Percentiles rank a stretch among this genome's conserved stretches.
Conservation (phyloP, 345 rosid genomes). For the Dimocarpus longan region DNA sequence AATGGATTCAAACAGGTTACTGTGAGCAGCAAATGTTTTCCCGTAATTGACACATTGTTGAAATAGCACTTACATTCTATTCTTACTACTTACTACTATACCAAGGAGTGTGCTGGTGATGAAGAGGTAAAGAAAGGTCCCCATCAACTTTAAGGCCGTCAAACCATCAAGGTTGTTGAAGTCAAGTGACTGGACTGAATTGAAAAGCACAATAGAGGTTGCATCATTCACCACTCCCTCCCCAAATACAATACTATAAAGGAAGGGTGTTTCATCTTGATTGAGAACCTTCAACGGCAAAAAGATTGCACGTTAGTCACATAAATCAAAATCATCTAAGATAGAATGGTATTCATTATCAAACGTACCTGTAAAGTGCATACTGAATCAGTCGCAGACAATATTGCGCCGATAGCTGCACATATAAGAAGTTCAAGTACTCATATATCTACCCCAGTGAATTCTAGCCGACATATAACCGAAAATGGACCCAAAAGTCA, state of each 20-base stretch:
- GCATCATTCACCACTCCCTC: constrained; percentile 89
- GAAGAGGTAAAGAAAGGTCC: constrained; percentile 67
- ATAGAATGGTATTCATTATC: neutral
- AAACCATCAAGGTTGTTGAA: constrained; percentile 36
- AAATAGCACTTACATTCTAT: neutral
- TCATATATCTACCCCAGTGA: constrained; percentile 7
- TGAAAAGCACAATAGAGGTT: constrained; percentile 75
- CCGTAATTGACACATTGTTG: neutral
- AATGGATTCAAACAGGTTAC: neutral
- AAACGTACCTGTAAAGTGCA: constrained; percentile 69
- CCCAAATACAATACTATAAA: constrained; percentile 71
- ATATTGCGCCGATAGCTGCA: constrained; percentile 73
- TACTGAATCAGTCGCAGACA: constrained; percentile 79
- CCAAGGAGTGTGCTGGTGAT: constrained; percentile 65
- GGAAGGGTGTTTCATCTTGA: constrained; percentile 84
- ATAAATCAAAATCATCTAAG: neutral
- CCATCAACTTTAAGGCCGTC: constrained; percentile 46
- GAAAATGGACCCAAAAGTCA: neutral
- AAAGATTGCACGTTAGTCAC: constrained; percentile 1
- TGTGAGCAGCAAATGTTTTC: neutral
- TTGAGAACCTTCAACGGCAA: constrained; percentile 52
- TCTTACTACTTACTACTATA: constrained; percentile 49
- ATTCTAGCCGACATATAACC: neutral
- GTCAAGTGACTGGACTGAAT: constrained; percentile 58
- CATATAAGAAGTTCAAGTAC: constrained; percentile 1